Conservation (phyloP, 164 flowering plant species). For the Annona squamosa region DNA sequence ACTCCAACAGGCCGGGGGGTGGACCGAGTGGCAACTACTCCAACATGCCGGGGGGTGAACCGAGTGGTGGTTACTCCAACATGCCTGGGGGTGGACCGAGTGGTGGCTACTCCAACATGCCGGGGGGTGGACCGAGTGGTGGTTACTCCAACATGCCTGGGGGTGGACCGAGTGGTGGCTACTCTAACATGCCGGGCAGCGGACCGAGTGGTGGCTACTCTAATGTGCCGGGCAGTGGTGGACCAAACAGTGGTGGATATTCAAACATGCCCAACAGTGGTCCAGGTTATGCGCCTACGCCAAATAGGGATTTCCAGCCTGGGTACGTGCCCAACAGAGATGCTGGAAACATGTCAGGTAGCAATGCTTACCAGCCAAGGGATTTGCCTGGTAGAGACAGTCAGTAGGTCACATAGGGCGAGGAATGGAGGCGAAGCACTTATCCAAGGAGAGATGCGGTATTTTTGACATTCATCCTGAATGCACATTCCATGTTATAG, state of each 20-base stretch:
- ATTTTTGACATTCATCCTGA: neutral
- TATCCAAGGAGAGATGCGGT: neutral
- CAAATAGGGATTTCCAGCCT: constrained; percentile 24
- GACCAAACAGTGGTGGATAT: constrained; percentile 15
- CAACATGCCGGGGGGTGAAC: constrained; percentile 4
- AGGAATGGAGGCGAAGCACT: neutral
- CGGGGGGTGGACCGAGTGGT: neutral
- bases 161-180: constrained; percentile 17
- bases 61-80: neutral
- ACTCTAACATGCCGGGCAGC: constrained; percentile 16
- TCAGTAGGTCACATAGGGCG: neutral
- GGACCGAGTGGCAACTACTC: too few relatives aligned
- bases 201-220: constrained; percentile 17
- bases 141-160: neutral
- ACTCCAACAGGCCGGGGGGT: too few relatives aligned
- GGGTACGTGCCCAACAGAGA: constrained; percentile 19
- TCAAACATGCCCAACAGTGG: constrained; percentile 17
- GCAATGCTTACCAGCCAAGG: constrained; percentile 25
- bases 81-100: constrained; percentile 17
- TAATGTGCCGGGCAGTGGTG: constrained; percentile 13
- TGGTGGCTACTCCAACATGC: constrained; percentile 15
- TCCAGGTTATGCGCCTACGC: constrained; percentile 1
- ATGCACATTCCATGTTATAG: neutral
- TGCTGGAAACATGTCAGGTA: constrained; percentile 19
- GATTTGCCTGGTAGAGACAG: constrained; percentile 28